These are phyloP conservation scores for Aphanoascus verrucosus DNA, from an alignment of 2,329 filamentous ascomycete species.

Conservation along the genomic window DNA sequence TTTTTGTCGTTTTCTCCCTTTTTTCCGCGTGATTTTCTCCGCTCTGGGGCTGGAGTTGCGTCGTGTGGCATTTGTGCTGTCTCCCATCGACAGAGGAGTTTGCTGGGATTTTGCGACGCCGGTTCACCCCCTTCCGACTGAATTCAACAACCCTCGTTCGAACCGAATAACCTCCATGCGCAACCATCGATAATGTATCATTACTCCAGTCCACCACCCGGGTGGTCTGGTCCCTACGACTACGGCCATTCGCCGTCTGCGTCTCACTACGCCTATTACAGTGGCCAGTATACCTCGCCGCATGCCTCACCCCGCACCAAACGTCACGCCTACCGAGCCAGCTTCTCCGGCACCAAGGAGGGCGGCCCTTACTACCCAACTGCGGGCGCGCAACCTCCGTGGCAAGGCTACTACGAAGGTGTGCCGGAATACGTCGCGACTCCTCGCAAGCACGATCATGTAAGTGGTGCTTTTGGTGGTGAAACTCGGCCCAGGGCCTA, in stretches of 20 bases:
- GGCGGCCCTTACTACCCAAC: conserved; percentile 32
- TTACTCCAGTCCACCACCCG: conserved; percentile 37
- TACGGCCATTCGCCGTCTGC: conserved; percentile 43
- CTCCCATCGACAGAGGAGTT: conserved; percentile 3
- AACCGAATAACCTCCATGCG: conserved; percentile 7
- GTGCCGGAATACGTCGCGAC: conserved; percentile 42
- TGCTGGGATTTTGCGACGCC: neutral
- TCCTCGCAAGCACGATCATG: conserved; percentile 51
- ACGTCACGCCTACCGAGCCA: conserved; percentile 48
- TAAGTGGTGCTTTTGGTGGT: conserved; percentile 50
- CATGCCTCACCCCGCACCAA: conserved; percentile 39
- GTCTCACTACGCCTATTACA: conserved; percentile 43
- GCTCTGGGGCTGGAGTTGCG: conserved; percentile 14
- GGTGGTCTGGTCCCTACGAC: conserved; percentile 38
- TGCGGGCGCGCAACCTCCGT: conserved; percentile 15
- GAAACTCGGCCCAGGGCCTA: conserved; percentile 14
- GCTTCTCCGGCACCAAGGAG: conserved; percentile 40
- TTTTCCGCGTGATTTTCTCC: conserved; percentile 12
- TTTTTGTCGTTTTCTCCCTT: conserved; percentile 14
- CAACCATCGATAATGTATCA: conserved; percentile 36
- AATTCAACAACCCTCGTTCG: neutral
- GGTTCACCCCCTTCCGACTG: neutral
- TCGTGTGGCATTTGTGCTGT: neutral
- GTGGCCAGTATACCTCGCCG: conserved; percentile 42
- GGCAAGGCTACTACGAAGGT: conserved; percentile 38